Base-by-base conservation (phyloP, 2,329 filamentous ascomycete species). In the Ceratocystis smalleyi region DNA sequence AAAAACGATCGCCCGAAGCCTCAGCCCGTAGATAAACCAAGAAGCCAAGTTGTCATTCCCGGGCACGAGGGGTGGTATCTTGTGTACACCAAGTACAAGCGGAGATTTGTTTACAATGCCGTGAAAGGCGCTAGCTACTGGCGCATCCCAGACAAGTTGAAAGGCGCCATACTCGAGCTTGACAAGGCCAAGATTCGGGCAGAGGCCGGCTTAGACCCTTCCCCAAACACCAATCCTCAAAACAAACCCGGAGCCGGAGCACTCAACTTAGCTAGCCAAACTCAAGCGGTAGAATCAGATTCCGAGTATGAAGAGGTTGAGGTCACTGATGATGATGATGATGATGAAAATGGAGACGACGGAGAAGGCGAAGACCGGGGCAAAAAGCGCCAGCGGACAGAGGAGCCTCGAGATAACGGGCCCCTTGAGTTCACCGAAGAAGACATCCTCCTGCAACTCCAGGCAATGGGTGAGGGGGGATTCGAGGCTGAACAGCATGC, bases 361-460 rank as follows among this genome's bases (percentile, higher is more conserved):
- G 69, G 68, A 43, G 67, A 69, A 62, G 69, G 71, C 5, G 75
- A 73, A 27, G 75, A 71, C 27, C 75, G 74, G 22, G 67, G 71
- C 77, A 89, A 55, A 81, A 95, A 76, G 85, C 91, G 68, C 77
- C 81, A 69, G 77, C 79, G 73, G 79, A 82, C 66, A 68, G 78
- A 76, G 51, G 77, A 69, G 8, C 35, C 12, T 15, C 24, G 75
- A 75, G 83, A 85, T n/a, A 76, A 76, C 62, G 75, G 74, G 55
- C 79, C 82, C 0, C 75, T 94, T 6, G 92, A 96, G 70, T 95
- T 96, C 70, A 89, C 88, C 64, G 94, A 97, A 73, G 92, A 91
- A 63, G 94, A 99, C 71, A 95, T 99, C 69, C 91, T 89, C 43
- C 91, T 86, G 71, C 94, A 99, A 71, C 79, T 99, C 12, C 88